Percentiles rank a stretch among this genome's conserved stretches.
phyloP scores from a whole-genome alignment of 1,139 yeast genomes.

The Sugiyamaella xylanicola region DNA sequence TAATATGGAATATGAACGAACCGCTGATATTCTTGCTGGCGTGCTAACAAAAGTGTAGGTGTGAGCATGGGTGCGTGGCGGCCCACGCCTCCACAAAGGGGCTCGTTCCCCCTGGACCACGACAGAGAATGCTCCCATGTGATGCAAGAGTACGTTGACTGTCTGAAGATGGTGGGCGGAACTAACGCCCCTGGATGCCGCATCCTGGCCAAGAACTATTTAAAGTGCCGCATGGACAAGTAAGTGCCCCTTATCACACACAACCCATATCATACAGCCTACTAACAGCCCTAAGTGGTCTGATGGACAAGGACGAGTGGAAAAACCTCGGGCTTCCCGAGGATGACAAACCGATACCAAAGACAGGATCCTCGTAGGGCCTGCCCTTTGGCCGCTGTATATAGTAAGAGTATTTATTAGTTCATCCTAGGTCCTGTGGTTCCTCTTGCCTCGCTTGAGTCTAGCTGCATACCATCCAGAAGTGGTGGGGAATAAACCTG shows the following conservation, averaged over 20 bases:
- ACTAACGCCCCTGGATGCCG: constrained; percentile 90
- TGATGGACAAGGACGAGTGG: constrained; percentile 87
- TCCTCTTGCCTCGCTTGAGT: no score
- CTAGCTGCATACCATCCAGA: no score
- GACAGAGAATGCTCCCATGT: constrained; percentile 76
- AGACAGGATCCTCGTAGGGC: no score
- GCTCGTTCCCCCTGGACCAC: constrained; percentile 94
- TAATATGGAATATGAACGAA: background rate
- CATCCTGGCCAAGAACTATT: constrained; percentile 73
- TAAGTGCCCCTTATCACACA: constrained; percentile 28
- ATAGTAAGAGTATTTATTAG: no score
- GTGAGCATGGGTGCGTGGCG: constrained; percentile 35
- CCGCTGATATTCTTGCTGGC: background rate
- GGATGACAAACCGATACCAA: constrained; percentile 42
- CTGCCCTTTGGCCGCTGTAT: no score
- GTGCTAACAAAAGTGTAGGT: constrained; percentile 13
- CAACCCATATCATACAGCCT: background rate
- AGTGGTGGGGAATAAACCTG: no score
- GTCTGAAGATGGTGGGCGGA: constrained; percentile 76
- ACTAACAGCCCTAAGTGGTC: constrained; percentile 43
- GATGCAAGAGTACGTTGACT: constrained; percentile 74
- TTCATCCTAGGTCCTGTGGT: no score
- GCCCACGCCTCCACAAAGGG: constrained; percentile 95
- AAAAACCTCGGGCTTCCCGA: constrained; percentile 80
- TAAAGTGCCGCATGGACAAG: constrained; percentile 88